Evolutionary conservation across 352 stramenopile species (phyloP), one percentile per base, ranked within the genome.

Genomic region (Pythium periplocum): DNA sequence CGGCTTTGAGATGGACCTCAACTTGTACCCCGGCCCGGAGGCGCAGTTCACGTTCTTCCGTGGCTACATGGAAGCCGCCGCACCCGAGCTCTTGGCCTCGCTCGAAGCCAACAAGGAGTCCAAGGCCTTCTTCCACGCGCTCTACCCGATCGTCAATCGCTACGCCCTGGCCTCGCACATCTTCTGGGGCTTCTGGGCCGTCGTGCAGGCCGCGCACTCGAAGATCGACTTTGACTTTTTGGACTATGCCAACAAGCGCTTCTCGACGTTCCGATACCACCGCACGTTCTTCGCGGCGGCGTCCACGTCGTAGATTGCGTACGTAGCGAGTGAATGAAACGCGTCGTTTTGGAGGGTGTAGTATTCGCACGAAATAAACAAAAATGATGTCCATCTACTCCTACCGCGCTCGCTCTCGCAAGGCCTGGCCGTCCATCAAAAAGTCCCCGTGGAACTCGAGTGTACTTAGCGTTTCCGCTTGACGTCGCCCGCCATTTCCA

Each of bases 161-260:
- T 98, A 93, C 64, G 75, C 90, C 34, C 69, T 97, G 34, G 83
- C 87, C 9, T 92, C 86, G 55, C 89, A 98, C 63, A 51, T 97
- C 10, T 98, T 97, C 57, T 98, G 93, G 93, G 90, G 87, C 53
- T 87, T 95, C 44, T 98, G 93, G 93, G 83, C 91, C n/a, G 57
- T 98, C 40, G 86, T 98, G 31, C 93, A 98, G 74, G 79, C 85
- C 3, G 78, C 70, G 6, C 80, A 94, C 65, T 95, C 86, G 47
- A 90, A 85, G 70, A 95, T 95, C 59, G 86, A 95, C 68, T 95
- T 95, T 64, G 80, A 95, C 68, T 95, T 95, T 59, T 49, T 93
- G 48, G 76, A 87, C 57, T 95, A 95, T 60, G 86, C 83, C 33
- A 64, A 64, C 10, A 90, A 91, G 62, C 83, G 86, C 43, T 91